These are phyloP conservation scores for Hortiboletus flavorubellus DNA, from an alignment of 768 basidiomycete species.

Conservation along the genomic window DNA sequence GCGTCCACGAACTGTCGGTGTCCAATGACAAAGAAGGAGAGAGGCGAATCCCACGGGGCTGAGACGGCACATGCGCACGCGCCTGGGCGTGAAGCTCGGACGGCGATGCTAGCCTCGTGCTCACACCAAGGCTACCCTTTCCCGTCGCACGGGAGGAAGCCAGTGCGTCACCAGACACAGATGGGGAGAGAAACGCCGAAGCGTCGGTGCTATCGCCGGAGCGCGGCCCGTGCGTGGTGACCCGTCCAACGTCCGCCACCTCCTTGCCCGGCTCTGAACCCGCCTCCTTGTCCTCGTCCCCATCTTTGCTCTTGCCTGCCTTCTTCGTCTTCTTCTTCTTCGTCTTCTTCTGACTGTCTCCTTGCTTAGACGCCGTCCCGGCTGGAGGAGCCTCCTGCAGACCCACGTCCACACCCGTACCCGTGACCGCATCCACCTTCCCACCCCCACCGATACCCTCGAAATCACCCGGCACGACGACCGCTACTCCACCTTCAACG, in stretches of 20 bases:
- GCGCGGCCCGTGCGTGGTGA: not conserved
- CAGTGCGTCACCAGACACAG: not conserved
- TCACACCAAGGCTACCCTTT: constrained; percentile 1
- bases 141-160: not conserved
- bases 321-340: constrained; percentile 20
- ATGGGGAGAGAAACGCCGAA: constrained; percentile 6
- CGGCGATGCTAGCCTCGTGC: constrained; percentile 5
- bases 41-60: constrained; percentile 11
- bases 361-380: constrained; percentile 25
- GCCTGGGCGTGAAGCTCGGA: constrained; percentile 24
- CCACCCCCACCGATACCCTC: not conserved
- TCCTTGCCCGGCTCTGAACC: constrained; percentile 15
- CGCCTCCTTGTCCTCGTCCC: not conserved
- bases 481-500: too few species aligned
- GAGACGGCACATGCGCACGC: constrained; percentile 3
- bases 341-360: constrained; percentile 39
- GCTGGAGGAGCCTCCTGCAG: not conserved
- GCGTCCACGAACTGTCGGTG: constrained; percentile 69
- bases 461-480: constrained; percentile 14
- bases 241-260: not conserved
- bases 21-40: constrained; percentile 32
- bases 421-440: not conserved
- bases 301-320: not conserved
- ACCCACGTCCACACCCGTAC: not conserved
- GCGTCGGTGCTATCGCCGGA: constrained; percentile 19